Evolutionary conservation across 768 basidiomycete genomes (phyloP), one percentile per base, ranked within the genome.

Genomic region (Pleurotus djamor): DNA sequence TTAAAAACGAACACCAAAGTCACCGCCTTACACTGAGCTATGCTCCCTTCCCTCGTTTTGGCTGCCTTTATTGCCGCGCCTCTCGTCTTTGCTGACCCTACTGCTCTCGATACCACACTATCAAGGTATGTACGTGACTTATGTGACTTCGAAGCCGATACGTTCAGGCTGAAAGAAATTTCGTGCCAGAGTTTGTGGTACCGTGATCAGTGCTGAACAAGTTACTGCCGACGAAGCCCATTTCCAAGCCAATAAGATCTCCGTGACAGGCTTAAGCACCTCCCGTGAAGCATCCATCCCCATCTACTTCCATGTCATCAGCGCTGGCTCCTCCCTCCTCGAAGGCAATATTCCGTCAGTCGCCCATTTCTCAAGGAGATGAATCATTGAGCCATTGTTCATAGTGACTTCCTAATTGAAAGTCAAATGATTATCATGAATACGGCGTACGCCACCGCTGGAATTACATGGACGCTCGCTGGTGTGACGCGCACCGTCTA

Each of bases 281-380:
- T 35, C 45, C 12, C n/a, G n/a, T n/a, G 21, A 37, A 5, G 59
- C 60, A 14, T 59, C 58, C 28, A 58, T 63, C 57, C 61, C 67
- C 50, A 68, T 73, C 35, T 66, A 71, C 58, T 71, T 72, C 65
- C 72, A 78, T 61, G 74, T 76, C 51, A 63, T 80, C 50, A 64
- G 67, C 63, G 58, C 66, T 48, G 65, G 75, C 61, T 59, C 58
- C 0, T 73, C 73, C 16, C 13, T 68, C 5, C 57, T 65, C 6
- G 76, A 78, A 49, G 82, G 81, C 17, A 71, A 77, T 58, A 64
- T 82, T 54, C 73, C 79, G 78, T 79, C 62, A 55, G 76, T 66
- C 1, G 33, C n/a, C n/a, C 37, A 55, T n/a, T n/a, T n/a, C n/a
- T n/a, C n/a, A n/a, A n/a, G n/a, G n/a, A n/a, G n/a, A n/a, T n/a